Evolutionary conservation across 305 asterid genomes (phyloP).

Genomic region (Euphrasia arctica): DNA sequence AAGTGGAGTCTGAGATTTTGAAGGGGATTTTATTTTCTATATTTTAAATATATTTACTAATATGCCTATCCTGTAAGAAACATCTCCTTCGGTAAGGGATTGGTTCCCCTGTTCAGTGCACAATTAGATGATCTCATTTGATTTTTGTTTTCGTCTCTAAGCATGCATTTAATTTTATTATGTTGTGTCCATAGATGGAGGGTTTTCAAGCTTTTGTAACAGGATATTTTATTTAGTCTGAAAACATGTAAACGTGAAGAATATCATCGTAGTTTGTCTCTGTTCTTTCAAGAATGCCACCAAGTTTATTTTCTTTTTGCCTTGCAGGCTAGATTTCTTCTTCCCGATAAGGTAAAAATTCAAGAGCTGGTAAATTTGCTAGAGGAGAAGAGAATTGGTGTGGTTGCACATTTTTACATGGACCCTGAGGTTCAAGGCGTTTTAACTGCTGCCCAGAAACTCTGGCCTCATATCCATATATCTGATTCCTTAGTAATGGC

Average conservation of each 20-base stretch:
- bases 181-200: not conserved
- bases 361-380: slow-evolving; percentile 74
- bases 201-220: not conserved
- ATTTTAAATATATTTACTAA: not conserved
- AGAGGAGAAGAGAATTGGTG: slow-evolving; percentile 85
- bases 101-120: not conserved
- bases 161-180: not conserved
- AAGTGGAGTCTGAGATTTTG: not conserved
- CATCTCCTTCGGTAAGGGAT: not conserved
- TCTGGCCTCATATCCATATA: slow-evolving; percentile 96
- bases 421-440: slow-evolving; percentile 99
- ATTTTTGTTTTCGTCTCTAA: not conserved
- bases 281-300: slow-evolving; percentile 7
- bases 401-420: slow-evolving; percentile 98
- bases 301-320: slow-evolving; percentile 25
- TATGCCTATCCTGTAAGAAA: not conserved
- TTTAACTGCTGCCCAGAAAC: slow-evolving; percentile 88
- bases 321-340: slow-evolving; percentile 91
- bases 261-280: not conserved
- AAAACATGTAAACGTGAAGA: not conserved
- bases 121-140: not conserved
- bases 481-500: slow-evolving; percentile 98
- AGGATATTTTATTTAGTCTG: slow-evolving; percentile 2
- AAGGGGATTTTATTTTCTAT: not conserved
- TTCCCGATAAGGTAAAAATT: slow-evolving; percentile 60